Percentiles rank a stretch among this genome's conserved stretches.
phyloP scores from a whole-genome alignment of 768 basidiomycete species.

The Serendipita sp. region DNA sequence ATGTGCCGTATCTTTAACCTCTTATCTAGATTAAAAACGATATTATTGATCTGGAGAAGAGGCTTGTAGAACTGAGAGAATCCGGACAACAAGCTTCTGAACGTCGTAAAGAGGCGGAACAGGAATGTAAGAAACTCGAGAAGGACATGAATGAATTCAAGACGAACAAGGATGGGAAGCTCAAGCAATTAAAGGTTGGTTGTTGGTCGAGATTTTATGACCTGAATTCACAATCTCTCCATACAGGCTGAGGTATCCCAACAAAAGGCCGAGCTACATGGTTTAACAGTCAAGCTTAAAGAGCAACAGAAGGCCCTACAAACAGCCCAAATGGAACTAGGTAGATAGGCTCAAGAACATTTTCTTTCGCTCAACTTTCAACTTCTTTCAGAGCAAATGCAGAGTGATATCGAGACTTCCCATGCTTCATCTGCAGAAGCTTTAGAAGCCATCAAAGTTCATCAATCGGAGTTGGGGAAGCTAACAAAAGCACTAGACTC shows the following conservation, averaged over 20 bases:
- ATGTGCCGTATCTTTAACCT: neutral
- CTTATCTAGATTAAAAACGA: constrained; percentile 56
- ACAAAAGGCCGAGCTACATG: constrained; percentile 67
- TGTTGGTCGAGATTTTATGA: neutral
- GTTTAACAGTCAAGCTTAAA: constrained; percentile 68
- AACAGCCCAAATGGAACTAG: constrained; percentile 72
- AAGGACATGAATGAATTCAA: constrained; percentile 98
- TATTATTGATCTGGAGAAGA: constrained; percentile 52
- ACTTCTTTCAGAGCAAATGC: constrained; percentile 50
- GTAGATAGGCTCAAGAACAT: constrained; percentile 27
- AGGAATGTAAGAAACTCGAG: constrained; percentile 74
- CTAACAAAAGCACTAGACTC: constrained; percentile 33
- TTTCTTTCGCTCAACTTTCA: neutral
- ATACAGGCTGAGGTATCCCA: constrained; percentile 55
- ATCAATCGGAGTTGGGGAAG: constrained; percentile 43
- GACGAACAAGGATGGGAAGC: constrained; percentile 95
- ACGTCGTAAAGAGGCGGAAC: constrained; percentile 60
- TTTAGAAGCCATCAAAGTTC: constrained; percentile 24
- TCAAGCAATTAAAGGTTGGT: constrained; percentile 75
- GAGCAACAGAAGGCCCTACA: constrained; percentile 80
- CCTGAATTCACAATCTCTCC: neutral
- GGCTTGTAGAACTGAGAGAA: constrained; percentile 39
- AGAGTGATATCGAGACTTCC: constrained; percentile 49
- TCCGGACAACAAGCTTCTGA: constrained; percentile 50
- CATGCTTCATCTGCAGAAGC: constrained; percentile 25